phyloP scores from a whole-genome alignment of 345 rosid species.

The Eucalyptus erythrocorys region DNA sequence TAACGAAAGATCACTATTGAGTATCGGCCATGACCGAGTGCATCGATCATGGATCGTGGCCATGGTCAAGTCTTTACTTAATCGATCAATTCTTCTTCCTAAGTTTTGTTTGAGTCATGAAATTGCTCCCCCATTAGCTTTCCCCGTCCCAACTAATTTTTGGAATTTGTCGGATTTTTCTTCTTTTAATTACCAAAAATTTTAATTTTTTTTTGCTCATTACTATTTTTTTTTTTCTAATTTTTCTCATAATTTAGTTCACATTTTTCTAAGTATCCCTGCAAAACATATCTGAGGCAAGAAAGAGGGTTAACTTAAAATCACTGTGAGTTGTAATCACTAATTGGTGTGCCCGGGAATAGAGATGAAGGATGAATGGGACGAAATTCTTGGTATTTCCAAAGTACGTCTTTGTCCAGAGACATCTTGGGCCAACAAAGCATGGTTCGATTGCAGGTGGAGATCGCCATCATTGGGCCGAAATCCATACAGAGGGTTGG shows the following conservation, averaged over 20 bases:
- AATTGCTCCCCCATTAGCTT: not conserved
- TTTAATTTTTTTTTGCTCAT: not conserved
- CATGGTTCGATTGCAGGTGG: not conserved
- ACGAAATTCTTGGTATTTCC: not conserved
- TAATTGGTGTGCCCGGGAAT: not conserved
- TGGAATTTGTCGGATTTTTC: not conserved
- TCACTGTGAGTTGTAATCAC: not conserved
- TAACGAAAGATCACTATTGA: not conserved
- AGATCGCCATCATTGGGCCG: not conserved
- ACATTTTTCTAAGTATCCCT: not conserved
- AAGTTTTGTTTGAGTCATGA: not conserved
- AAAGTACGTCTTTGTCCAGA: not conserved
- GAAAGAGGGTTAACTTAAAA: not conserved
- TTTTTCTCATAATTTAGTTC: not conserved
- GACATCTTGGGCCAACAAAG: not conserved
- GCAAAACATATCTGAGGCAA: not conserved
- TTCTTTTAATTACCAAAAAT: not conserved
- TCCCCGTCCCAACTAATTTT: not conserved
- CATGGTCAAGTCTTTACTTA: not conserved
- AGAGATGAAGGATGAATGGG: not conserved
- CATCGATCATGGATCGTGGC: not conserved
- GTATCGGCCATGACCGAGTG: not conserved
- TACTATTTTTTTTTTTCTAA: not conserved
- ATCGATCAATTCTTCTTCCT: not conserved
- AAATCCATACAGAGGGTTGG: not conserved